A percentile compares a stretch with the other conserved stretches of the same genome.
Conservation (phyloP, 2,329 filamentous ascomycete genomes). For the Fusarium xyrophilum region DNA sequence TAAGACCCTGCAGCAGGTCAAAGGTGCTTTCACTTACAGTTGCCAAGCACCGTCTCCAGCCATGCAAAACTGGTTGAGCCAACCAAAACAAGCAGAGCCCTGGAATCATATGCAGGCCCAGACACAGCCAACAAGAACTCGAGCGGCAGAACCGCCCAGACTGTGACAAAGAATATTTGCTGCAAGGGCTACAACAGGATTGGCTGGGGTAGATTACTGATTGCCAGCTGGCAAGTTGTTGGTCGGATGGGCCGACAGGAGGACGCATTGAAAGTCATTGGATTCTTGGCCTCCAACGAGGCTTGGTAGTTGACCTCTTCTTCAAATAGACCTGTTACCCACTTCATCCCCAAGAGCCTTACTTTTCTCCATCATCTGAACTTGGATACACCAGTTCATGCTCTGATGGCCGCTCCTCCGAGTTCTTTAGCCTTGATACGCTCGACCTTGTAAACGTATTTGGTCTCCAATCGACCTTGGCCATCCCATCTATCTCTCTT, state of each 20-base stretch:
- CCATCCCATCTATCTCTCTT: accelerated
- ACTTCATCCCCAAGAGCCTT: accelerated
- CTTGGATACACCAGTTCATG: accelerated
- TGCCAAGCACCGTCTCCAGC: background rate
- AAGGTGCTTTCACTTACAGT: accelerated
- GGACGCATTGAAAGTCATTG: accelerated
- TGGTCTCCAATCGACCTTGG: background rate
- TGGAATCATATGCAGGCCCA: background rate
- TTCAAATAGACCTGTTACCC: background rate
- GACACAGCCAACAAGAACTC: background rate
- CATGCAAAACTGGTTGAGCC: background rate
- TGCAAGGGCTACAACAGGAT: accelerated
- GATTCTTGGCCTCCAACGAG: accelerated
- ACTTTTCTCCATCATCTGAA: too few species aligned
- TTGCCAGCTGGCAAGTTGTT: background rate
- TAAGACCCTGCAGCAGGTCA: accelerated
- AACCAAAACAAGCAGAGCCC: background rate
- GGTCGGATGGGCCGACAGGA: too few species aligned
- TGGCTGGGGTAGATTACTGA: accelerated
- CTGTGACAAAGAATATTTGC: accelerated
- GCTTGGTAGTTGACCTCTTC: too few species aligned
- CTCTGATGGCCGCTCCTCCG: accelerated
- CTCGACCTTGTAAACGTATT: accelerated
- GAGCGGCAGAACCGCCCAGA: background rate
- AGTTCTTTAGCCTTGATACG: accelerated